Conservation (phyloP, 2,329 filamentous ascomycete species). For the Diaporthe eres region DNA sequence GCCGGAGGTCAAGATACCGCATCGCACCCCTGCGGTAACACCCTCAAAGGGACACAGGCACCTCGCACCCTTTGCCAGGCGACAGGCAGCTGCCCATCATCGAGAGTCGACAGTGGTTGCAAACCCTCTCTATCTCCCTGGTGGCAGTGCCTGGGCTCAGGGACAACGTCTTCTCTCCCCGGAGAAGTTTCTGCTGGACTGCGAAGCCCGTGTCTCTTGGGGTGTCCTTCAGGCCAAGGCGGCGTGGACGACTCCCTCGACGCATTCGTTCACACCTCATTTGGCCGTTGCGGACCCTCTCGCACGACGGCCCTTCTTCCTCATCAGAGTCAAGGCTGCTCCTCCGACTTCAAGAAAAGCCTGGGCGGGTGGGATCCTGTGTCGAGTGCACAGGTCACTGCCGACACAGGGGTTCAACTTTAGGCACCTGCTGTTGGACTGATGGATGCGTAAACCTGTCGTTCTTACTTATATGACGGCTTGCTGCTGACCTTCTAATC, state of each 20-base stretch:
- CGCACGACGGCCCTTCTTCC: not conserved
- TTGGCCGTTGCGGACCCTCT: not conserved
- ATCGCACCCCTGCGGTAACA: constrained; percentile 29
- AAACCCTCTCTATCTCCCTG: constrained; percentile 17
- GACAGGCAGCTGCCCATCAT: constrained; percentile 20
- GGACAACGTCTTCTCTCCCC: constrained; percentile 20
- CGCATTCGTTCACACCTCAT: not conserved
- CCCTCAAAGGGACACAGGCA: constrained; percentile 22
- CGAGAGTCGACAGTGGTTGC: constrained; percentile 9
- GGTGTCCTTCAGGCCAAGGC: constrained; percentile 28
- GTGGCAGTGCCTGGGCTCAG: constrained; percentile 15
- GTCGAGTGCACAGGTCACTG: constrained; percentile 24
- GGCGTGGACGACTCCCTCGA: constrained; percentile 19
- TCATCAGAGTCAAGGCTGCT: constrained; percentile 21
- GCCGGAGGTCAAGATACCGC: constrained; percentile 19
- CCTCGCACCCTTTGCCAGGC: constrained; percentile 32
- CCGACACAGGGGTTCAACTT: constrained; percentile 27
- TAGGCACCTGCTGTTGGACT: constrained; percentile 20
- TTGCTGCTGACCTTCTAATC: not conserved
- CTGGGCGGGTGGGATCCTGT: constrained; percentile 31
- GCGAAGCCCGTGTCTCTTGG: constrained; percentile 23
- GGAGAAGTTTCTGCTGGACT: constrained; percentile 28
- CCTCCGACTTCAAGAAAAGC: constrained; percentile 6
- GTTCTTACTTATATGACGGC: not conserved
- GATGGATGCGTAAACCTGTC: constrained; percentile 26